Evolutionary conservation across 2,329 filamentous ascomycete species (phyloP), one percentile per base, ranked within the genome.

Genomic region (Aspergillus awamori): DNA sequence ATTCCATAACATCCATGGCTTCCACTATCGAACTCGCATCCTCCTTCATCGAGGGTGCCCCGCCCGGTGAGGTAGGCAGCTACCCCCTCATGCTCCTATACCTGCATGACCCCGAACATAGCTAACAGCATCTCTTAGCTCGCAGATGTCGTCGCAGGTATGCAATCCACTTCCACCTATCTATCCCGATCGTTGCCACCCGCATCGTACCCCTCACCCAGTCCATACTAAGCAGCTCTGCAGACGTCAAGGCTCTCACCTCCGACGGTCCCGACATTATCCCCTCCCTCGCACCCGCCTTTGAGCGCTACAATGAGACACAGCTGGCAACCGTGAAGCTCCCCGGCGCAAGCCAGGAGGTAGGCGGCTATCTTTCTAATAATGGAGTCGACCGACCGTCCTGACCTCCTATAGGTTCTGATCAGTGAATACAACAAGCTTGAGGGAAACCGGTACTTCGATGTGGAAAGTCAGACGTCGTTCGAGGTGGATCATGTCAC

Each of bases 241-340:
- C 77, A 96, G 95, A 97, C 76, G 96, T 99, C 82, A 96, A 97
- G 79, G 84, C 87, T 54, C 84, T 99, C 47, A 92, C 93, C 17
- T 82, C 86, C 64, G 87, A 90, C 68, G 87, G 87, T 45, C 86
- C 88, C 39, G 81, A 84, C 58, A 81, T 95, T 63, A 80, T 93
- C 58, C 81, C 87, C 62, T 87, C 90, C 65, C 89, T 97, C 57
- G 86, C 84, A 6, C 91, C 93, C 0, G 93, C 95, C 0, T 96
- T 97, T 76, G 84, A 93, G 79, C 92, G 90, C 79, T 98, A 99
- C 85, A 97, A 98, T 72, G 94, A 99, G 79, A 90, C 93, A 78
- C 95, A 99, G 79, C 90, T 97, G 77, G 81, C 88, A 53, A 93
- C 93, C 15, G 89, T 92, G 64, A 97, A 96, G 83, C 86, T 99